Conservation (phyloP, 768 basidiomycete species). For the Leccinum subtestaceum region DNA sequence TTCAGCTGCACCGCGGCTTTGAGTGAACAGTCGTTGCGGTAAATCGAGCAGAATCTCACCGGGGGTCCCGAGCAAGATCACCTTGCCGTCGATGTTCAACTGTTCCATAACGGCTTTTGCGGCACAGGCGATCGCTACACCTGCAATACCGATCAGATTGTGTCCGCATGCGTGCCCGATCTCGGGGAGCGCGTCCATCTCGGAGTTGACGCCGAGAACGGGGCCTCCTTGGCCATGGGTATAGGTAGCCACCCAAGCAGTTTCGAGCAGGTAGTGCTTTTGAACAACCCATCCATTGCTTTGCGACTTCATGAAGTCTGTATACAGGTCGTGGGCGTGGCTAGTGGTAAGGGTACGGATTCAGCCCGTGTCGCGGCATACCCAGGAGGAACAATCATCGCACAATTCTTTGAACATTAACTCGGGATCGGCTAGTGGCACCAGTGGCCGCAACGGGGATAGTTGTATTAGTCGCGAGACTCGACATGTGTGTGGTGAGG, state of each 20-base stretch:
- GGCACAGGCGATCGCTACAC: slow-evolving; percentile 69
- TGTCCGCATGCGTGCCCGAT: slow-evolving; percentile 80
- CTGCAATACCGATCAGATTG: slow-evolving; percentile 75
- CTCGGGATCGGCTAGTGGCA: slow-evolving; percentile 60
- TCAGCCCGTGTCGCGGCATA: background rate
- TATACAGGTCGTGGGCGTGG: slow-evolving; percentile 68
- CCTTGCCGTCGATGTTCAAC: slow-evolving; percentile 62
- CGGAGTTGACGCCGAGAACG: slow-evolving; percentile 70
- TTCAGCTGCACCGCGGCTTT: slow-evolving; percentile 47
- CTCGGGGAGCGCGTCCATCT: slow-evolving; percentile 65
- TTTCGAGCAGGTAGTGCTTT: slow-evolving; percentile 60
- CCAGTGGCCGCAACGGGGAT: background rate
- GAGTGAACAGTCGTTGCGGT: background rate
- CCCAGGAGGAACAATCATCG: background rate
- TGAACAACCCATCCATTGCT: slow-evolving; percentile 56
- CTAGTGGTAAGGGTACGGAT: slow-evolving; percentile 32
- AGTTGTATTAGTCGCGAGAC: background rate
- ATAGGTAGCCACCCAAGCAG: slow-evolving; percentile 78
- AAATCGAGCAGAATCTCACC: slow-evolving; percentile 38
- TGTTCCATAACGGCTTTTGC: slow-evolving; percentile 62
- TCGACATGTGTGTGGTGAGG: background rate
- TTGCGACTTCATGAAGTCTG: slow-evolving; percentile 60
- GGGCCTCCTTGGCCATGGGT: slow-evolving; percentile 58
- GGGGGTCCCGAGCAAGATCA: slow-evolving; percentile 75
- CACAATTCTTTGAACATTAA: slow-evolving; percentile 52